A percentile compares a stretch with the other conserved stretches of the same genome.
phyloP scores from a whole-genome alignment of 2,329 filamentous ascomycete species.

The Colletotrichum simmondsii region DNA sequence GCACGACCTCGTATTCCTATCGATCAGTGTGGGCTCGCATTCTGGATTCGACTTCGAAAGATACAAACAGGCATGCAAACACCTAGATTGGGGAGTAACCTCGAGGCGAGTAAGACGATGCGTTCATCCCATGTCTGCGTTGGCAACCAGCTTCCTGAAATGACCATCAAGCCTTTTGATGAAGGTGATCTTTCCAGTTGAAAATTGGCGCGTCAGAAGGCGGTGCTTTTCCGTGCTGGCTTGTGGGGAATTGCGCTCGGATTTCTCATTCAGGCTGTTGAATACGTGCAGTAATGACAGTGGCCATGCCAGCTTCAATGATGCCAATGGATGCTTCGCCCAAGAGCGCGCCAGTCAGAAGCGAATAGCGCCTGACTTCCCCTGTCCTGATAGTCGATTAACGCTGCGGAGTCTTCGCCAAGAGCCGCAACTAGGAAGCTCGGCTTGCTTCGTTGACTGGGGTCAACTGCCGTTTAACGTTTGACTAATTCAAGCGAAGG shows the following conservation, averaged over 20 bases:
- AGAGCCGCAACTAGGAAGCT: constrained; percentile 20
- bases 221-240: constrained; percentile 15
- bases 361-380: constrained; percentile 5
- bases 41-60: not conserved
- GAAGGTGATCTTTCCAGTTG: not conserved
- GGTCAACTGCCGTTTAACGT: not conserved
- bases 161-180: not conserved
- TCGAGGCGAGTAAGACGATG: not conserved
- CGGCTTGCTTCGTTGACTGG: constrained; percentile 8
- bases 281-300: not conserved
- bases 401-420: constrained; percentile 16
- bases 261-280: constrained; percentile 8
- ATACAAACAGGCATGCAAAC: not conserved
- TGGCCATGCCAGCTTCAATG: not conserved
- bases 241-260: not conserved
- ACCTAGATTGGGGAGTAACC: not conserved
- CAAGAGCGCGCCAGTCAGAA: not conserved
- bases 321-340: constrained; percentile 2
- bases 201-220: not conserved
- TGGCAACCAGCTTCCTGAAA: constrained; percentile 14
- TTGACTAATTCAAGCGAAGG: not conserved
- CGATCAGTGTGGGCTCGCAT: not conserved
- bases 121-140: not conserved
- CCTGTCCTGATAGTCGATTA: not conserved
- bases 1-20: not conserved